Evolutionary conservation across 2,329 filamentous ascomycete genomes (phyloP), one percentile per base, ranked within the genome.

Genomic region (Trichophyton benhamiae): DNA sequence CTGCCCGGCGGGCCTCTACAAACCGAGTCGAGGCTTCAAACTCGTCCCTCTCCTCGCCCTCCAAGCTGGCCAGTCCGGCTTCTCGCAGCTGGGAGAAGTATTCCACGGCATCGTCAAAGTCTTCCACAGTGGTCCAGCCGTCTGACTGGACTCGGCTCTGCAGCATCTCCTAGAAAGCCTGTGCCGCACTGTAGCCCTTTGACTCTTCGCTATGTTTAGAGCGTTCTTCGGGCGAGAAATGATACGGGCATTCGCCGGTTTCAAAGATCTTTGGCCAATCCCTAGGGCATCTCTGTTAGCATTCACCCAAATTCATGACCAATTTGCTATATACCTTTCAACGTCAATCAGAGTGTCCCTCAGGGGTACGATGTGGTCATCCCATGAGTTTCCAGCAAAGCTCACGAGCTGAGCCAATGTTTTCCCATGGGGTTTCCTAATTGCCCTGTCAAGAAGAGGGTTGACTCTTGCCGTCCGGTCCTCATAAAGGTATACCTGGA

Each of bases 311-410:
- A 36, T 5, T 3, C 20, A n/a, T n/a, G 3, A 17, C 41, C 41
- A 44, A 5, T 3, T 44, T n/a, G 41, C 4, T 44, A 44, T 5
- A 52, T 52, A 49, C 60, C 57, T 58, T 59, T 49, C 55, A 7
- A 62, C 11, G 7, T 30, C 42, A 13, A 62, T 62, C 25, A 62
- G 27, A 3, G 25, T 44, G 15, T 62, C 55, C 8, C 57, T 15
- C 2, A 62, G 17, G 2, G 44, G 60, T 8, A 70, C 59, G 27
- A 68, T 66, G 58, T 69, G 69, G 57, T 66, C 63, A 61, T 71
- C 67, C 69, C 68, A 72, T 2, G 67, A 67, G 59, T 68, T 64
- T 20, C 64, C 60, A 53, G 67, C 66, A 65, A 71, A 71, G 15
- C 62, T 46, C 38, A 71, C 64, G 3, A 65, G 64, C 15, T 69